These are phyloP conservation scores for Isatis tinctoria DNA, from an alignment of 345 rosid species.

Conservation along the genomic window DNA sequence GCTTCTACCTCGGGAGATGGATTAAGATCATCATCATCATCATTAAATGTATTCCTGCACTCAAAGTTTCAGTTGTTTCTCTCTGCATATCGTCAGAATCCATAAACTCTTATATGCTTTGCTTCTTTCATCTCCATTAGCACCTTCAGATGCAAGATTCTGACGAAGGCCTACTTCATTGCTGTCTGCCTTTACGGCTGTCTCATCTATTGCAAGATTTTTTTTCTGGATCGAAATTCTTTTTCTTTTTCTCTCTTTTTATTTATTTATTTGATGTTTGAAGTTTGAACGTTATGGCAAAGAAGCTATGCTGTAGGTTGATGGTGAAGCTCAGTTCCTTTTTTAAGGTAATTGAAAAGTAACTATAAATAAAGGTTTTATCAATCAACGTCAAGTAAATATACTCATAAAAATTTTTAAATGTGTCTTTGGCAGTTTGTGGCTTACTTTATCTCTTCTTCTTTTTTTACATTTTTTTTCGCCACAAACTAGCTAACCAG, in stretches of 20 bases:
- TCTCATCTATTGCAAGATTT: neutral
- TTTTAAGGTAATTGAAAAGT: neutral
- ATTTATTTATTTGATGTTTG: no score
- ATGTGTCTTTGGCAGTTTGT: no score
- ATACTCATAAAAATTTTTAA: no score
- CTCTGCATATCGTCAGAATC: no score
- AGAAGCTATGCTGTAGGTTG: neutral
- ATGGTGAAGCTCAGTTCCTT: neutral
- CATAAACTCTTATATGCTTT: neutral
- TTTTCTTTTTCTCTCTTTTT: neutral
- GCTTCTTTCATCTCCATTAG: neutral
- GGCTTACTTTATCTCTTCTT: no score
- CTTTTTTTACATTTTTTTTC: no score
- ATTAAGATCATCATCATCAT: slow-evolving; percentile 13
- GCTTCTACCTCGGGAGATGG: slow-evolving; percentile 2
- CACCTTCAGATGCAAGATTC: neutral
- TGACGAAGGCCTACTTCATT: no score
- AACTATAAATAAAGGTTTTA: neutral
- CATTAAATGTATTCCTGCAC: neutral
- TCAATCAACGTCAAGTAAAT: neutral
- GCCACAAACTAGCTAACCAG: neutral
- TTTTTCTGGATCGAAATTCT: neutral
- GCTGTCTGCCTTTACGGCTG: neutral
- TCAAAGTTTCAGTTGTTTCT: no score
- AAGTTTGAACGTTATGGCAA: no score